Evolutionary conservation across 768 basidiomycete species (phyloP).

Genomic region (Pluteus cervinus): DNA sequence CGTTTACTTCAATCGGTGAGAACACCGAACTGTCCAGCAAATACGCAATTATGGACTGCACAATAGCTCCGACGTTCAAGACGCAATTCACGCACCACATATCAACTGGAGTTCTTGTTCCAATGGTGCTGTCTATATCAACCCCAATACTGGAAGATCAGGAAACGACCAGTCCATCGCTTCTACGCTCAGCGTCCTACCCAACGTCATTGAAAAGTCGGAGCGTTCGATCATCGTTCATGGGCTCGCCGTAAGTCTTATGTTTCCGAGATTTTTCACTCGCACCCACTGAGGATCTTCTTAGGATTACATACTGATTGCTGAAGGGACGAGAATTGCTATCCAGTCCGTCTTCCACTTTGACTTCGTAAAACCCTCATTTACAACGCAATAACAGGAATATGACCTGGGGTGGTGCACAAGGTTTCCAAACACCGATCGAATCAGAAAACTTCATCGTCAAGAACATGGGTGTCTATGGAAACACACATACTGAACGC

Average conservation of each 20-base stretch:
- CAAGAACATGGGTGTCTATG: conserved; percentile 57
- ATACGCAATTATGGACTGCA: conserved; percentile 3
- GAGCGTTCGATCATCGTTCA: conserved; percentile 60
- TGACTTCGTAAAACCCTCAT: neutral
- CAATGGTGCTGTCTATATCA: conserved; percentile 44
- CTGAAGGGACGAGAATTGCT: conserved; percentile 46
- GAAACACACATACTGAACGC: conserved; percentile 56
- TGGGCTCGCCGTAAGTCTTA: conserved; percentile 50
- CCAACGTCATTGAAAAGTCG: conserved; percentile 67
- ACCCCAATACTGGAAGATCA: conserved; percentile 27
- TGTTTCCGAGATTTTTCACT: conserved; percentile 28
- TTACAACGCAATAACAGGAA: conserved; percentile 20
- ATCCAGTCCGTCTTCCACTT: conserved; percentile 31
- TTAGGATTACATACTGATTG: conserved; percentile 35
- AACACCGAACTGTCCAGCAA: neutral
- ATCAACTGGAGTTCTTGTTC: conserved; percentile 54
- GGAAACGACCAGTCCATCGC: conserved; percentile 51
- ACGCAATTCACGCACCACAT: conserved; percentile 61
- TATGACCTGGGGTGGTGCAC: conserved; percentile 49
- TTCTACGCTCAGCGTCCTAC: conserved; percentile 55
- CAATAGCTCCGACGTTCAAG: conserved; percentile 28
- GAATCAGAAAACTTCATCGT: conserved; percentile 53
- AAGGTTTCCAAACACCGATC: conserved; percentile 66
- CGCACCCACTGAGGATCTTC: neutral
- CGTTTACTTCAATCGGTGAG: conserved; percentile 47